These are phyloP conservation scores for Coemansia sp. DNA, from an alignment of 192 early-diverging fungal genomes.

Conservation along the genomic window DNA sequence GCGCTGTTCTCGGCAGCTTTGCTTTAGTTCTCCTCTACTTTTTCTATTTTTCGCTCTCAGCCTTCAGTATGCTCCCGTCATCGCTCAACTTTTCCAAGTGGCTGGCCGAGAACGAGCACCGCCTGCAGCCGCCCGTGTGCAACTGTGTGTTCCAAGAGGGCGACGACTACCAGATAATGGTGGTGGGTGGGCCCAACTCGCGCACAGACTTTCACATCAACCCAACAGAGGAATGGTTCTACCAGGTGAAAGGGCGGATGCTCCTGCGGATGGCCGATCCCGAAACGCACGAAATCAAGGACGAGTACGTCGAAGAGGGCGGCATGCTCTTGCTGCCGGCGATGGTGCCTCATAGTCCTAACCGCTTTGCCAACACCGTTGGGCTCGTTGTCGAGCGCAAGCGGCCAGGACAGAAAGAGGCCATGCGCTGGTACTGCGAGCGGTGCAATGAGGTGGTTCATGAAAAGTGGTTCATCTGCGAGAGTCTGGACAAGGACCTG, in stretches of 20 bases:
- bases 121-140: conserved; percentile 90
- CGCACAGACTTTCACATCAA: conserved; percentile 98
- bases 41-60: too few relatives aligned
- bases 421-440: conserved; percentile 94
- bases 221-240: conserved; percentile 98
- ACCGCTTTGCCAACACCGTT: conserved; percentile 88
- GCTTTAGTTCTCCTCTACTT: background rate
- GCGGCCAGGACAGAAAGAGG: conserved; percentile 71
- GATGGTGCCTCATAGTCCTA: conserved; percentile 92
- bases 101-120: conserved; percentile 76
- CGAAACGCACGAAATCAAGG: conserved; percentile 60
- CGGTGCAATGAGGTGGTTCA: conserved; percentile 78
- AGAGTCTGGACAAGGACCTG: conserved; percentile 83
- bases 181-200: conserved; percentile 89
- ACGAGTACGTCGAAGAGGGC: conserved; percentile 86
- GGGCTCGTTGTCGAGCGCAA: conserved; percentile 95
- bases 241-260: conserved; percentile 92
- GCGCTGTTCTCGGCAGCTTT: background rate
- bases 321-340: conserved; percentile 95
- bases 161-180: conserved; percentile 86
- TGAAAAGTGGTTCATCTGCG: conserved; percentile 87
- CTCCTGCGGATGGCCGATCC: conserved; percentile 81
- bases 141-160: conserved; percentile 85
- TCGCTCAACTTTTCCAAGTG: conserved; percentile 91
- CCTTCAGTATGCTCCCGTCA: conserved; percentile 60